Percentiles rank a stretch among this genome's conserved stretches.
Evolutionary conservation across 371 early-diverging fungal genomes (phyloP).

Genomic region (Umbelopsis sp.): DNA sequence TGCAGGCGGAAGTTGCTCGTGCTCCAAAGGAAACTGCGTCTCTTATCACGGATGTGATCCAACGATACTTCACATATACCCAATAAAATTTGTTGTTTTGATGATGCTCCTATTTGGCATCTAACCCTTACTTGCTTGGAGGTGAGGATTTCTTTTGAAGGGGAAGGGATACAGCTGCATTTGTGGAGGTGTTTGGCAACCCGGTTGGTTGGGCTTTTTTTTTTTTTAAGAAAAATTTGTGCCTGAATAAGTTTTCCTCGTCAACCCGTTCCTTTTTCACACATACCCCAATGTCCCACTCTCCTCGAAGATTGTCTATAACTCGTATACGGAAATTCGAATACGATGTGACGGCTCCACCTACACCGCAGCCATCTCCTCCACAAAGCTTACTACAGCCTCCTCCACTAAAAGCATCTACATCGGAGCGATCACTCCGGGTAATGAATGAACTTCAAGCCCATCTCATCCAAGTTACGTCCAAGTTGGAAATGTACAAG

Average conservation of each 20-base stretch:
- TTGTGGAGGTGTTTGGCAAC: no score
- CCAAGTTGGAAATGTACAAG: conserved; percentile 11
- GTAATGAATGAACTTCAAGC: conserved; percentile 8
- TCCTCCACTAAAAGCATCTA: conserved; percentile 15
- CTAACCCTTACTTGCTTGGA: no score
- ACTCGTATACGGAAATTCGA: conserved; percentile 12
- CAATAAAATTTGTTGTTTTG: conserved; percentile 4
- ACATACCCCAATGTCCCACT: background rate
- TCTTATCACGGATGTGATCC: background rate
- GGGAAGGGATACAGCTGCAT: background rate
- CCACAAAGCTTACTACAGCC: conserved; percentile 7
- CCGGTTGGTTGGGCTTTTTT: background rate
- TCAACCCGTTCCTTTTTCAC: background rate
- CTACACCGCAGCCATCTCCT: conserved; percentile 9
- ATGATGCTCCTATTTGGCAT: background rate
- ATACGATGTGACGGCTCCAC: conserved; percentile 11
- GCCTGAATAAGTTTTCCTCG: background rate
- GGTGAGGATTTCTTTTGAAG: no score
- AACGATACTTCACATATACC: conserved; percentile 10
- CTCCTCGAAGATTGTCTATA: conserved; percentile 17
- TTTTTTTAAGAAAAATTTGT: background rate
- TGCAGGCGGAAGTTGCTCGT: conserved; percentile 5
- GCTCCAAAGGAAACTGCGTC: background rate
- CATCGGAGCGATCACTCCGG: conserved; percentile 14
- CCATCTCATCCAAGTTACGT: background rate